A percentile compares a stretch with the other conserved stretches of the same genome.
These are phyloP conservation scores for Medicago lupulina DNA, from an alignment of 306 rosid genomes.

Conservation along the genomic window DNA sequence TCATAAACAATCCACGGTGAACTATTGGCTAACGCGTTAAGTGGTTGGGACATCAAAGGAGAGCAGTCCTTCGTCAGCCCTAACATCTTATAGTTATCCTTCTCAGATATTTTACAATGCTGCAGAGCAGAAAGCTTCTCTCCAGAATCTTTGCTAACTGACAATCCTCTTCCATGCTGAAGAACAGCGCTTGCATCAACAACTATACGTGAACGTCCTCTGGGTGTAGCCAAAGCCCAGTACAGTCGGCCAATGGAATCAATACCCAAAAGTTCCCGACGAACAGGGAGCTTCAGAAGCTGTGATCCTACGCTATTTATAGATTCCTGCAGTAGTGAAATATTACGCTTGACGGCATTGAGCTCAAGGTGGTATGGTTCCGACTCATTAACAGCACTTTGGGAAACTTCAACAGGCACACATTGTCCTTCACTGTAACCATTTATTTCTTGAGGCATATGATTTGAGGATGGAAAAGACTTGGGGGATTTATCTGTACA, in stretches of 20 bases:
- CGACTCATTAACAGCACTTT: constrained; percentile 56
- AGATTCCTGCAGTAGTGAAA: constrained; percentile 67
- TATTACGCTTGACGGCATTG: constrained; percentile 67
- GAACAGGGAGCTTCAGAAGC: constrained; percentile 70
- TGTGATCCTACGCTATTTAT: constrained; percentile 61
- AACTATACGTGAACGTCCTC: constrained; percentile 61
- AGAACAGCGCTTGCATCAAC: constrained; percentile 66
- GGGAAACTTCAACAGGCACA: constrained; percentile 49
- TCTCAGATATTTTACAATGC: constrained; percentile 50
- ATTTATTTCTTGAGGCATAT: constrained; percentile 61
- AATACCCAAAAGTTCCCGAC: constrained; percentile 83
- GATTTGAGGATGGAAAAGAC: constrained; percentile 51
- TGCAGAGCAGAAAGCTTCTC: constrained; percentile 45
- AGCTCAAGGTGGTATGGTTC: constrained; percentile 68
- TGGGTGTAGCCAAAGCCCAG: constrained; percentile 70
- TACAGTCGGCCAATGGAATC: constrained; percentile 80
- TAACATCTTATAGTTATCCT: constrained; percentile 38
- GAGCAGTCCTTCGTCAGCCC: constrained; percentile 53
- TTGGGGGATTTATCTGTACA: constrained; percentile 53
- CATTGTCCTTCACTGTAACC: constrained; percentile 54
- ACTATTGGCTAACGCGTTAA: constrained; percentile 41
- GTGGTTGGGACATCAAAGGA: constrained; percentile 48
- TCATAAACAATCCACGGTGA: constrained; percentile 77
- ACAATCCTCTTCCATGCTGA: constrained; percentile 45
- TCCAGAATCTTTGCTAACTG: constrained; percentile 41